phyloP scores from a whole-genome alignment of 2,329 filamentous ascomycete species.

The Fusarium chaquense region DNA sequence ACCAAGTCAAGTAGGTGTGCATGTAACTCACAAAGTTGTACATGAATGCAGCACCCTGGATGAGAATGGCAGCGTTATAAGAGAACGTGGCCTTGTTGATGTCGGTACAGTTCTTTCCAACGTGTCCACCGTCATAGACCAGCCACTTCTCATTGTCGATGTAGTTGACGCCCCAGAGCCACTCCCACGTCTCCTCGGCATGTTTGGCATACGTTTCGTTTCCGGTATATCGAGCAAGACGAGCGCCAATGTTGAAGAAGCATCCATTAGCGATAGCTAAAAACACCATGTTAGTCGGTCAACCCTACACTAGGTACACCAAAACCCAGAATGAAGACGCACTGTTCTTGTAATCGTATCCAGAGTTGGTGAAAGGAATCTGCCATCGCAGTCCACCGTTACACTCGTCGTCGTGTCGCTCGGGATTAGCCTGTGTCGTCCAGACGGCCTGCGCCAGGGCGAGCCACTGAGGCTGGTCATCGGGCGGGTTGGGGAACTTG shows the following conservation, averaged over 20 bases:
- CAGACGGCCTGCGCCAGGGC: constrained; percentile 77
- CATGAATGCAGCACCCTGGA: constrained; percentile 75
- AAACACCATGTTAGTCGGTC: not conserved
- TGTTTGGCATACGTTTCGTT: constrained; percentile 74
- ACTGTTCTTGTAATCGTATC: constrained; percentile 81
- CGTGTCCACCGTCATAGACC: constrained; percentile 73
- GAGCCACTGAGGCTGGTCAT: constrained; percentile 68
- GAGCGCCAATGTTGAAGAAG: constrained; percentile 74
- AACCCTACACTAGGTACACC: not conserved
- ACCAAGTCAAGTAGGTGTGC: rapidly evolving
- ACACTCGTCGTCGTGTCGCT: constrained; percentile 75
- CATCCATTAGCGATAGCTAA: constrained; percentile 71
- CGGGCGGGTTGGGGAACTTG: constrained; percentile 69
- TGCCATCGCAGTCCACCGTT: constrained; percentile 81
- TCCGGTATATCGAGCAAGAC: constrained; percentile 77
- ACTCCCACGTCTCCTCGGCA: constrained; percentile 72
- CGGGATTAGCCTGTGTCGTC: constrained; percentile 68
- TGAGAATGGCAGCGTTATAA: constrained; percentile 72
- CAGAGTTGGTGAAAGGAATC: constrained; percentile 78
- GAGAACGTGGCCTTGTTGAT: constrained; percentile 74
- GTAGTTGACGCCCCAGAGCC: constrained; percentile 66
- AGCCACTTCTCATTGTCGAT: constrained; percentile 71
- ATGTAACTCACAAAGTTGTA: constrained; percentile 69
- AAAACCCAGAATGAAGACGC: constrained; percentile 31
- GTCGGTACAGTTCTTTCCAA: constrained; percentile 68